A percentile compares a stretch with the other conserved stretches of the same genome.
Evolutionary conservation across 2,329 filamentous ascomycete genomes (phyloP).

Genomic region (Fusarium mexicanum): DNA sequence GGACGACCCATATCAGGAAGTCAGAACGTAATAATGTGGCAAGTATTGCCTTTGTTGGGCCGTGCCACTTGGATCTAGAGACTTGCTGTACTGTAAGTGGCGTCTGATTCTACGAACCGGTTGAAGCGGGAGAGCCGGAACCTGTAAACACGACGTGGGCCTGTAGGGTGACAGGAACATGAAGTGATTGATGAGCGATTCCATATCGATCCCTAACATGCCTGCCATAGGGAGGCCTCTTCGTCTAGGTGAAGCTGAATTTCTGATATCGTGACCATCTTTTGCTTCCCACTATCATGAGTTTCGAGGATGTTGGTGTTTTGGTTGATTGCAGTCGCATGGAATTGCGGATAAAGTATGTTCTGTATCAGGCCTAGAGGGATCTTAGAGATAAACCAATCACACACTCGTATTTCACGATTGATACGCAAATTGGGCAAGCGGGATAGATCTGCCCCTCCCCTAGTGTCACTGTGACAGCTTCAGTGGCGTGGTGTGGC

Average conservation of each 20-base stretch:
- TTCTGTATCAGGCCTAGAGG: conserved; percentile 8
- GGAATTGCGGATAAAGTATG: not conserved
- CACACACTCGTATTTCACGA: not conserved
- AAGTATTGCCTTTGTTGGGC: not conserved
- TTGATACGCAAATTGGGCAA: conserved; percentile 27
- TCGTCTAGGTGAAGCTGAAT: not conserved
- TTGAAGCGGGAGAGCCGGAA: not conserved
- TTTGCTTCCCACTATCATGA: not conserved
- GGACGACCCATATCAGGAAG: not conserved
- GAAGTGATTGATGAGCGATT: no score
- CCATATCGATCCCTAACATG: not conserved
- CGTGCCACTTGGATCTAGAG: not conserved
- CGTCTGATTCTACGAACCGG: not conserved
- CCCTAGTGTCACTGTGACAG: conserved; percentile 18
- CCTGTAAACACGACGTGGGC: not conserved
- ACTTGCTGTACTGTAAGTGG: not conserved
- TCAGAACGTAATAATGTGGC: conserved; percentile 1
- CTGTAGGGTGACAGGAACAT: not conserved
- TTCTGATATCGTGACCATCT: not conserved
- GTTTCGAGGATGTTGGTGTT: not conserved
- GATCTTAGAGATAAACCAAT: conserved; percentile 1
- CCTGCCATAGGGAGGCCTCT: no score
- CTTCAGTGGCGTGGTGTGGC: conserved; percentile 17
- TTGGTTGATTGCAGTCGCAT: not conserved
- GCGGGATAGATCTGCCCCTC: conserved; percentile 12